phyloP scores from a whole-genome alignment of 2,329 filamentous ascomycete genomes.

The Colletotrichum sp. region DNA sequence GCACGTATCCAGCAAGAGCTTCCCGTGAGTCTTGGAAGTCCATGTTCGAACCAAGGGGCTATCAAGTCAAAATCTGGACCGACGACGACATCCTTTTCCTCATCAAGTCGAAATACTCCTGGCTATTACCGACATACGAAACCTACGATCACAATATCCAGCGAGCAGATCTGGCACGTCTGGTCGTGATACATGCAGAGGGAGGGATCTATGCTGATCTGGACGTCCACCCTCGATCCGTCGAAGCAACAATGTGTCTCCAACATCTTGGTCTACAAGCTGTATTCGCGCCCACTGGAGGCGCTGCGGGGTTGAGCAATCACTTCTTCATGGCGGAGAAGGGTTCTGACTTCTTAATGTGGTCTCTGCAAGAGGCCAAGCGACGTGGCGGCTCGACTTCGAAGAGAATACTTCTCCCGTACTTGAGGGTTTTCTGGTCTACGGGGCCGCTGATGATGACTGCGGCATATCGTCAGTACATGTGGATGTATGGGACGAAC shows the following conservation, averaged over 20 bases:
- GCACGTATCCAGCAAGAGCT: slow-evolving; percentile 19
- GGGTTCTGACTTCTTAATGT: slow-evolving; percentile 22
- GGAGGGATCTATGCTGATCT: slow-evolving; percentile 29
- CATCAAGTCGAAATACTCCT: slow-evolving; percentile 22
- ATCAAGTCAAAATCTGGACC: slow-evolving; percentile 28
- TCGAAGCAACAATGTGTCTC: slow-evolving; percentile 16
- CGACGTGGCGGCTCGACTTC: slow-evolving; percentile 19
- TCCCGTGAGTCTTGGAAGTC: slow-evolving; percentile 22
- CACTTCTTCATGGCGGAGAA: slow-evolving; percentile 29
- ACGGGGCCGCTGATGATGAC: slow-evolving; percentile 29
- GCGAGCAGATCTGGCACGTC: slow-evolving; percentile 26
- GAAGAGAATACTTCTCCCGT: slow-evolving; percentile 23
- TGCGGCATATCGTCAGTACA: slow-evolving; percentile 21
- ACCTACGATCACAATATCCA: slow-evolving; percentile 26
- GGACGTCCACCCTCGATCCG: slow-evolving; percentile 24
- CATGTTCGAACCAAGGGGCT: slow-evolving; percentile 18
- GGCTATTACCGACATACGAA: slow-evolving; percentile 26
- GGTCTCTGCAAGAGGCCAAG: slow-evolving; percentile 25
- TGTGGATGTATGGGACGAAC: slow-evolving; percentile 8
- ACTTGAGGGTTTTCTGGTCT: slow-evolving; percentile 29
- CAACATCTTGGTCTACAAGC: slow-evolving; percentile 10
- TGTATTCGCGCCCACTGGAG: slow-evolving; percentile 19
- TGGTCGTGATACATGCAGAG: slow-evolving; percentile 25
- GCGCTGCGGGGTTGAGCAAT: slow-evolving; percentile 23
- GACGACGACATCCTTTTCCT: slow-evolving; percentile 24